Evolutionary conservation across 2,329 filamentous ascomycete genomes (phyloP).

Genomic region (Ophiocordyceps robertsii): DNA sequence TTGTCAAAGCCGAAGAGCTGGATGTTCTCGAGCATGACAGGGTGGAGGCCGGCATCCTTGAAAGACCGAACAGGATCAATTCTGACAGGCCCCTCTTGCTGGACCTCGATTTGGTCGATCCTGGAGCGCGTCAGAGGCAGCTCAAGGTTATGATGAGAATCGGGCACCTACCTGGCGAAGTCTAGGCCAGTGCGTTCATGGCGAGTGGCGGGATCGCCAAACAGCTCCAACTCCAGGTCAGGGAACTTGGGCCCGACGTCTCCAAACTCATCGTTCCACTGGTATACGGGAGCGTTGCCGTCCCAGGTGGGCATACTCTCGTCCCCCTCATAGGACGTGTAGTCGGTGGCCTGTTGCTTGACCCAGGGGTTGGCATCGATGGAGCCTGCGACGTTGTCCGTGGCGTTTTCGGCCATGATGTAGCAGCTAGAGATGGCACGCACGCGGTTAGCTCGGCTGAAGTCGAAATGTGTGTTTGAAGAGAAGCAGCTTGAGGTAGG

Average conservation of each 20-base stretch:
- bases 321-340: conserved; percentile 17
- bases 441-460: too few relatives aligned
- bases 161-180: conserved; percentile 42
- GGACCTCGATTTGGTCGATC: conserved; percentile 39
- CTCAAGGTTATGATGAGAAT: conserved; percentile 6
- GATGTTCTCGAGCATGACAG: conserved; percentile 68
- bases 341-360: conserved; percentile 32
- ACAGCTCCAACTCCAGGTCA: conserved; percentile 64
- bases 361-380: conserved; percentile 29
- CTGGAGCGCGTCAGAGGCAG: conserved; percentile 20
- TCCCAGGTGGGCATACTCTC: conserved; percentile 25
- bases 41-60: conserved; percentile 69
- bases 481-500: background rate
- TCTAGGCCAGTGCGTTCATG: conserved; percentile 40
- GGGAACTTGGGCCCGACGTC: conserved; percentile 64
- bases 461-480: too few relatives aligned
- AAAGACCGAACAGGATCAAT: conserved; percentile 46
- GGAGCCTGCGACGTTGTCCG: conserved; percentile 8
- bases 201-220: conserved; percentile 42
- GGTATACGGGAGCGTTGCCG: conserved; percentile 53
- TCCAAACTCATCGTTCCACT: conserved; percentile 76
- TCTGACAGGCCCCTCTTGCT: conserved; percentile 40
- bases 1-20: conserved; percentile 53
- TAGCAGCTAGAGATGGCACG: background rate
- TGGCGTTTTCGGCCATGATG: background rate